Evolutionary conservation across 2,329 filamentous ascomycete genomes (phyloP), one percentile per base, ranked within the genome.

Genomic region (Dactylellina cionopaga): DNA sequence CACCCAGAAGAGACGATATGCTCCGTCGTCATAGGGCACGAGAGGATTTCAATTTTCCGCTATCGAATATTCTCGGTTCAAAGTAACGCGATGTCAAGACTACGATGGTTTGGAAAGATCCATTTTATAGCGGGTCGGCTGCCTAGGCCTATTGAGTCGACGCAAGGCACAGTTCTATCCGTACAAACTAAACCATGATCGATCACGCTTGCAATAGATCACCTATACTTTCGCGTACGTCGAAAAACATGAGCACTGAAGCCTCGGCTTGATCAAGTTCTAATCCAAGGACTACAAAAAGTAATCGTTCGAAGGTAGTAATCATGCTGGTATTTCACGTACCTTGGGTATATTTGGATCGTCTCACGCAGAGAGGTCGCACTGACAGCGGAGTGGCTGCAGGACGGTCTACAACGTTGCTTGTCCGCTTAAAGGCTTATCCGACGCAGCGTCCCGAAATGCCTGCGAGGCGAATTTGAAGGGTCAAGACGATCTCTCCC

Each of bases 301-400:
- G n/a, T n/a, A n/a, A n/a, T n/a, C n/a, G n/a, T n/a, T n/a, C n/a
- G n/a, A n/a, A n/a, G n/a, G n/a, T n/a, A n/a, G n/a, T n/a, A n/a
- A n/a, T n/a, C n/a, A n/a, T n/a, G n/a, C n/a, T n/a, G n/a, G n/a
- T 41, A 10, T 15, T 41, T 41, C 22, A 2, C 1, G 2, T 13
- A 71, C 49, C 37, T 71, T 63, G 44, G 46, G 55, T 59, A 60
- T 62, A 55, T 62, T 55, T 60, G 55, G 58, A 71, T 71, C 43
- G 39, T 64, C 66, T 63, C 66, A 64, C 66, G 35, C 56, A 58
- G 17, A 54, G 7, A 49, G 49, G 68, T 72, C 27, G 59, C 37
- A 72, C 68, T 72, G 68, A 72, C 68, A 72, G 68, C 68, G 68
- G 68, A 59, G 68, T 65, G 68, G 68, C 68, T 72, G 68, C 68